A percentile compares a stretch with the other conserved stretches of the same genome.
Conservation (phyloP, 352 stramenopile species). For the Phytopythium boreale region DNA sequence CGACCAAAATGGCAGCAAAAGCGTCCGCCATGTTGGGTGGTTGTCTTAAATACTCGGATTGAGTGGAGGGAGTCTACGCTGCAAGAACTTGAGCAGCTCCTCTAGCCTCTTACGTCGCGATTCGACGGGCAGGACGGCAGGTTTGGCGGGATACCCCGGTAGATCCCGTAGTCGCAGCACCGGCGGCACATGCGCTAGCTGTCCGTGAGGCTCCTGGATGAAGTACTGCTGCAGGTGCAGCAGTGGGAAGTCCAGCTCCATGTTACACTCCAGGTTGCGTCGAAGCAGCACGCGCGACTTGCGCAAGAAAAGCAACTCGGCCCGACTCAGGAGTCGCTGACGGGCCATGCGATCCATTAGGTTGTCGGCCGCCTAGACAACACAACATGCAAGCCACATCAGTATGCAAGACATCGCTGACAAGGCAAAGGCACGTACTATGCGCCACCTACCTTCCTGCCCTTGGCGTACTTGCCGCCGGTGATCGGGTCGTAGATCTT, state of each 20-base stretch:
- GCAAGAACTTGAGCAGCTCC: constrained; percentile 29
- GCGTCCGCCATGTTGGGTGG: neutral
- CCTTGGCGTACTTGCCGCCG: constrained; percentile 30
- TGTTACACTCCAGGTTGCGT: constrained; percentile 48
- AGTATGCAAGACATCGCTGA: neutral
- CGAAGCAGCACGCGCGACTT: constrained; percentile 56
- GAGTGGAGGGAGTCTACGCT: neutral
- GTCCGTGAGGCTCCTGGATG: constrained; percentile 26
- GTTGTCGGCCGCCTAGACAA: constrained; percentile 44
- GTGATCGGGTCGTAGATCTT: constrained; percentile 49
- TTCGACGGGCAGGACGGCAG: constrained; percentile 5
- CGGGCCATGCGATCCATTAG: constrained; percentile 62
- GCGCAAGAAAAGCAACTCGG: constrained; percentile 42
- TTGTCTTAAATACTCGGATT: constrained; percentile 3
- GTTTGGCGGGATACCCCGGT: constrained; percentile 38
- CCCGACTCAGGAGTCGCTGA: constrained; percentile 42
- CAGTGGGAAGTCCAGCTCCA: constrained; percentile 54
- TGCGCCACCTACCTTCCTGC: constrained; percentile 31
- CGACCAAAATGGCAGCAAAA: neutral
- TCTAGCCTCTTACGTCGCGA: constrained; percentile 23
- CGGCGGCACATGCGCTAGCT: constrained; percentile 41
- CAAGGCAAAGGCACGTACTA: neutral
- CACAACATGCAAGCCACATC: neutral
- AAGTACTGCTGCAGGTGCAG: constrained; percentile 65
- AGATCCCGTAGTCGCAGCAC: constrained; percentile 46